Evolutionary conservation across 1,284 basidiomycete species (phyloP), one percentile per base, ranked within the genome.

Genomic region (Meripilus lineatus): DNA sequence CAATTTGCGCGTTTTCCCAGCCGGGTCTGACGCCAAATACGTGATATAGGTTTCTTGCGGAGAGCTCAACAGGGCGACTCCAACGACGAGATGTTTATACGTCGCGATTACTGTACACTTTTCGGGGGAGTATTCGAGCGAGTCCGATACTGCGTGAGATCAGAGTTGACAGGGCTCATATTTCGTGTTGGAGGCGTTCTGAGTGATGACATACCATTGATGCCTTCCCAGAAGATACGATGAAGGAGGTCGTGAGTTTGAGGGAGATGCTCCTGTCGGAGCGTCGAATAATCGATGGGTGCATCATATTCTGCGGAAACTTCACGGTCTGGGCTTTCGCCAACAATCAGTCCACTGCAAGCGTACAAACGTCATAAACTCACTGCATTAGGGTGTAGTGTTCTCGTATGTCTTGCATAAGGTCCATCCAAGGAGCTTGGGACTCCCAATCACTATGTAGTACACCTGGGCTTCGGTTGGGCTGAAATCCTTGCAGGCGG

Each of bases 41-140:
- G 84, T 88, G 45, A 89, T 84, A 53, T 89, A 89, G 2, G 83
- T 81, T 57, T 87, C 83, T 43, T 75, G 74, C 0, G 86, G 86
- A n/a, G 83, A 87, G 58, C 80, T 86, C 42, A 88, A 62, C 44
- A 89, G 75, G 1, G 81, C 84, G 11, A 75, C 74, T n/a, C 86
- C 87, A 14, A 89, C 72, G 7, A 89, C 83, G 15, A 88, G 66
- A 41, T 71, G 69, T 45, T 79, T 81, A 63, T 88, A 87, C 39
- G 66, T 72, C 5, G 83, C 86, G 15, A 89, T 65, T 23, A 89
- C 69, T 1, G 85, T 89, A 43, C 77, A 84, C 36, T 72, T 73
- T 54, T 86, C 81, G 1, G 85, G 83, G 2, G 66, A 70, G 50
- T 79, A 77, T 33, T 81, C 68, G 39, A 89, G 68, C 1, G 81